Base-by-base conservation (phyloP, 805 yeast species). In the Maudiozyma turicensis region DNA sequence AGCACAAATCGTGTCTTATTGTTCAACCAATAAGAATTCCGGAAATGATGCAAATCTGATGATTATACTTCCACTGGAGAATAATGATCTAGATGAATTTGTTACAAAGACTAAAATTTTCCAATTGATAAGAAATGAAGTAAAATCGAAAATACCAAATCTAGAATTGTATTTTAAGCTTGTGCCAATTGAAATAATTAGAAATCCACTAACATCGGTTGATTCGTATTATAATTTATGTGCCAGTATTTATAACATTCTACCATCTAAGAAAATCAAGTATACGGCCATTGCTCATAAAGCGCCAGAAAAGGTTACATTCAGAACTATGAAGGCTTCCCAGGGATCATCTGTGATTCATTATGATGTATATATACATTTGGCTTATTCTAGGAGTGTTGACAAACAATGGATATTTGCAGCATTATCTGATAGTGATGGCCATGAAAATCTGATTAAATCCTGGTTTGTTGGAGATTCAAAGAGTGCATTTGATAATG, bases 361-460 rank as follows among this genome's bases (percentile, higher is more conserved):
- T 35, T 66, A 65, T 48, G 96, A 89, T 58, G 72, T 86, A 1
- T 86, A 80, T 56, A 71, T 91, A 26, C 98, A 93, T 61, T 72
- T 93, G 9, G 88, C 95, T 1, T 91, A 90, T 58, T 87, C 88
- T 32, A 65, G 95, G 47, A 84, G 95, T 0, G 71, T 77, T 3
- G 95, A 90, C 63, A 81, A 80, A 52, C 80, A 78, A 48, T 91
- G 96, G 96, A 73, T 88, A 42, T 79, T 82, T 26, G 95, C 87
- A 0, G 83, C 95, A 0, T 88, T 97, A 95, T 74, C 93, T 0
- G 96, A 91, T 59, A 91, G 90, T 45, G 75, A 76, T 61, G 96
- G 96, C 0, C 71, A 72, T 3, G 72, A 78, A 10, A 76, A 81
- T 14, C 73, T 72, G 43, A 75, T 82, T 0, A 82, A 79, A 54